Percentiles rank a stretch among this genome's conserved stretches.
Conservation (phyloP, 2,329 filamentous ascomycete genomes). For the Aspergillus fumigatiaffinis region DNA sequence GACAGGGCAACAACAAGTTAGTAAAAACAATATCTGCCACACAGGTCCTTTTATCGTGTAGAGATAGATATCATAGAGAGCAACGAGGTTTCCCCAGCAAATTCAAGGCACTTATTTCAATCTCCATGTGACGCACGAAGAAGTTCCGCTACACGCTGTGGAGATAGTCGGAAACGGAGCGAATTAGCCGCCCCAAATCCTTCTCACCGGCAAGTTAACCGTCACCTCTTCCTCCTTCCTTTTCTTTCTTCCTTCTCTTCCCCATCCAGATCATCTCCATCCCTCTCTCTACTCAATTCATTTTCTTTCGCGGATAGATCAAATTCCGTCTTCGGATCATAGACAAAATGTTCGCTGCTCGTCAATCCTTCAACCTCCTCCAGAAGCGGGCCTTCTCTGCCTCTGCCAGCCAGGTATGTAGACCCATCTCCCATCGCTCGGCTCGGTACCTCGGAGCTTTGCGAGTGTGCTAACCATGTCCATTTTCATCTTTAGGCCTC, state of each 20-base stretch:
- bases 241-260: conserved; percentile 10
- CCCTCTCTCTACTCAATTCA: conserved; percentile 6
- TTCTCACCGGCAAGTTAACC: conserved; percentile 19
- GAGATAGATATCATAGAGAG: background rate
- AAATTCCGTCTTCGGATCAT: conserved; percentile 8
- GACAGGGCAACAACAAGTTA: background rate
- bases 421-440: conserved; percentile 8
- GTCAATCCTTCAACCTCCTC: conserved; percentile 51
- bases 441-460: conserved; percentile 9
- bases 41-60: background rate
- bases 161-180: conserved; percentile 19
- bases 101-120: background rate
- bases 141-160: conserved; percentile 10
- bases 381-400: conserved; percentile 79
- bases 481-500: conserved; percentile 61
- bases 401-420: conserved; percentile 69
- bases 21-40: background rate
- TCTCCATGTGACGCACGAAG: background rate
- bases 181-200: conserved; percentile 15
- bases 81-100: background rate
- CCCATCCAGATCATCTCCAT: conserved; percentile 3
- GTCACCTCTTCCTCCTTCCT: conserved; percentile 14
- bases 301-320: conserved; percentile 9
- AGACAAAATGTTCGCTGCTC: conserved; percentile 69
- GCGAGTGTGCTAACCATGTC: conserved; percentile 11